Evolutionary conservation across 2,329 filamentous ascomycete genomes (phyloP).

Genomic region (Clarireedia homoeocarpa): DNA sequence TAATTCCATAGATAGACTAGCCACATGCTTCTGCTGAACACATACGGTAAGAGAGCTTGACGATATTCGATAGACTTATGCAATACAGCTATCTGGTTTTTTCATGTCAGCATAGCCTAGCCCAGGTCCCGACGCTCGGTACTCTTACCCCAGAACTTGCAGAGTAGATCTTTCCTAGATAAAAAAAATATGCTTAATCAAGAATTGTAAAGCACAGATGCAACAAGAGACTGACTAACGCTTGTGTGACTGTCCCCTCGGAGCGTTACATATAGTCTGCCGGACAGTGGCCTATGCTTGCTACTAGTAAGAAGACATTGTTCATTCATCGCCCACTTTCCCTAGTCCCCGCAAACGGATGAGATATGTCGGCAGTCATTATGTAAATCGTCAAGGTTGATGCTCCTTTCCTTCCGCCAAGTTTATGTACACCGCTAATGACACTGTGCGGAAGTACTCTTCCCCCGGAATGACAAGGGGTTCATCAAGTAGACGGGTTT

Average conservation of each 20-base stretch:
- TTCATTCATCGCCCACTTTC: no score
- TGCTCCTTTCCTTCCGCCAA: background rate
- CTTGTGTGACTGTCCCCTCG: background rate
- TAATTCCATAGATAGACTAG: no score
- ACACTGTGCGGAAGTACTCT: background rate
- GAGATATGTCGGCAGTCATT: background rate
- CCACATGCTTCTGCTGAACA: no score
- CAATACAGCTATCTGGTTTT: no score
- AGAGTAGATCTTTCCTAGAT: background rate
- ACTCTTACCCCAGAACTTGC: background rate
- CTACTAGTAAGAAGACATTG: no score
- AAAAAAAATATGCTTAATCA: background rate
- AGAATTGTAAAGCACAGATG: no score
- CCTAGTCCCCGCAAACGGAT: no score
- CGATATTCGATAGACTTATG: no score
- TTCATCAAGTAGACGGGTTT: no score
- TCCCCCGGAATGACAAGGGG: no score
- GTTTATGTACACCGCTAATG: background rate
- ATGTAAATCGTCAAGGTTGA: background rate
- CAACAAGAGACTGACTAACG: background rate
- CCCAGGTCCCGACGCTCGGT: background rate
- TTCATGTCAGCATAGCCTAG: background rate
- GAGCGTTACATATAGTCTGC: background rate
- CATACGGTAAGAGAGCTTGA: no score
- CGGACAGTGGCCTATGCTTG: no score